phyloP scores from a whole-genome alignment of 108 stramenopile genomes.

The Cyclostephanos tholiformis region DNA sequence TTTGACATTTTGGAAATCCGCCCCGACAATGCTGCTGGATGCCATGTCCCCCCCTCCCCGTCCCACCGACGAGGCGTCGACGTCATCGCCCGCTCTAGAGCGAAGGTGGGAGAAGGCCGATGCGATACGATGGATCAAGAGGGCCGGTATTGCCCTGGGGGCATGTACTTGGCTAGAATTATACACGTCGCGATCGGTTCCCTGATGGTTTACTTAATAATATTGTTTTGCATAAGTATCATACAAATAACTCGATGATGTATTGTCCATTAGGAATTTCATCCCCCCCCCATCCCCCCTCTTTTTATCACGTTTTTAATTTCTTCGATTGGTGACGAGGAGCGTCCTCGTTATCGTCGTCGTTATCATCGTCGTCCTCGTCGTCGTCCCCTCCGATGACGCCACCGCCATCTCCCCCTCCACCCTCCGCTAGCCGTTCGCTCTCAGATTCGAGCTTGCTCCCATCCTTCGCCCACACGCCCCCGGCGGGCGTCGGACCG shows the following conservation, averaged over 20 bases:
- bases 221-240: no score
- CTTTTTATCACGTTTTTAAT: conserved; percentile 24
- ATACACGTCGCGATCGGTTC: conserved; percentile 13
- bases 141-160: conserved; percentile 24
- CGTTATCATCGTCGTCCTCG: conserved; percentile 22
- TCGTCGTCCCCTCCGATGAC: conserved; percentile 51
- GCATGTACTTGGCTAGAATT: conserved; percentile 26
- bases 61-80: not conserved
- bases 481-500: conserved; percentile 80
- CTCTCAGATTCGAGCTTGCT: conserved; percentile 68
- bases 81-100: no score
- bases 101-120: conserved; percentile 20
- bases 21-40: conserved; percentile 47
- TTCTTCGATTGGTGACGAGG: conserved; percentile 41
- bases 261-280: no score
- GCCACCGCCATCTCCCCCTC: conserved; percentile 34
- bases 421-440: conserved; percentile 52
- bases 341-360: conserved; percentile 16
- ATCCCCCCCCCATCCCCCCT: no score
- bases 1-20: conserved; percentile 60
- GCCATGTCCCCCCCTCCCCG: not conserved
- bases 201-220: not conserved
- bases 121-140: conserved; percentile 29
- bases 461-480: conserved; percentile 83
- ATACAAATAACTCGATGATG: no score